Conservation (phyloP, 768 basidiomycete species). For the Cubamyces sp. region DNA sequence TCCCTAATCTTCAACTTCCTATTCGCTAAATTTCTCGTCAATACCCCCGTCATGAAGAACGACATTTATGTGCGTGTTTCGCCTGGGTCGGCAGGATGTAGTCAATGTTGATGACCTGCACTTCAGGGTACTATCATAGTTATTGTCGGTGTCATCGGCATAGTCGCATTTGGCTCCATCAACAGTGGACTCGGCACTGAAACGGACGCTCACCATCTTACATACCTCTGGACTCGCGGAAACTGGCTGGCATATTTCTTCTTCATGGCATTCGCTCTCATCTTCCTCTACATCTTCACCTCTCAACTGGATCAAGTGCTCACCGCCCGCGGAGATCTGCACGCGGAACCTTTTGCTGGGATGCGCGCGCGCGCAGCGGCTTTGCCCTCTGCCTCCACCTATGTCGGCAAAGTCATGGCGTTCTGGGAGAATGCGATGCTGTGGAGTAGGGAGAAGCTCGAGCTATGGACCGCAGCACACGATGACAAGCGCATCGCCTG, state of each 20-base stretch:
- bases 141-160: conserved; percentile 83
- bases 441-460: conserved; percentile 64
- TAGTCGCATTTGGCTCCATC: conserved; percentile 85
- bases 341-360: conserved; percentile 55
- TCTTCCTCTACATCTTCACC: conserved; percentile 67
- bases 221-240: conserved; percentile 80
- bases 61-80: conserved; percentile 72
- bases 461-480: conserved; percentile 75
- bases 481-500: conserved; percentile 88
- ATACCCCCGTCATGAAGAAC: conserved; percentile 79
- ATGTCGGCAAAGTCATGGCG: conserved; percentile 40
- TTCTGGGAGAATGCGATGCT: conserved; percentile 52
- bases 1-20: conserved; percentile 96
- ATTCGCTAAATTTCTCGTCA: conserved; percentile 88
- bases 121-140: conserved; percentile 80
- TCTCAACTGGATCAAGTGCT: conserved; percentile 76
- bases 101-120: no score
- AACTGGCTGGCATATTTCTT: conserved; percentile 95
- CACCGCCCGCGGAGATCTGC: conserved; percentile 68
- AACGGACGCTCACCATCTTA: conserved; percentile 75
- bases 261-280: conserved; percentile 70
- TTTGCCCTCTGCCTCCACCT: conserved; percentile 27
- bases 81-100: neutral
- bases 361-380: conserved; percentile 38
- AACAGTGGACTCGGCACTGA: conserved; percentile 78